Base-by-base conservation (phyloP, 306 rosid species). In the Malus fusca region DNA sequence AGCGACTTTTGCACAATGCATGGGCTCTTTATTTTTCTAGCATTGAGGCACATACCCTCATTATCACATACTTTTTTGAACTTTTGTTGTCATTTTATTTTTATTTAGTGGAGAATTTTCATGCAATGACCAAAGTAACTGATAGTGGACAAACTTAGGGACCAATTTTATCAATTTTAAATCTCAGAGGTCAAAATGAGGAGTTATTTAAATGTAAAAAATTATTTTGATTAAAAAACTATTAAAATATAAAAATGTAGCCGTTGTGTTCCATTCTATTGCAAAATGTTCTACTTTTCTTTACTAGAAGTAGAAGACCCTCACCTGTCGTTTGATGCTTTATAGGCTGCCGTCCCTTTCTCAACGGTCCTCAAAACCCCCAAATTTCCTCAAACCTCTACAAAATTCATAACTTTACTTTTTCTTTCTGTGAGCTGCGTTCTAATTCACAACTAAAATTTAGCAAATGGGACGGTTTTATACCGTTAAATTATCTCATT, bases 131-230 rank as follows among this genome's bases (percentile, higher is more conserved):
- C 8, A 35, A 35, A 35, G 8, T 35, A 35, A 35, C 6, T 35
- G 40, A 35, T 37, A 2, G 0, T 37, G 0, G 2, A 7, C 0
- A 37, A 35, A 35, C 0, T 35, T 2, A 35, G 0, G 0, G 1
- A 0, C 2, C 0, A 35, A 1, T 35, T 35, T 0, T 35, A 37
- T 37, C 0, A 37, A 37, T 37, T 37, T 37, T 37, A 37, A 37
- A 37, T 37, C 0, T 37, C 0, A 6, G 0, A 0, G 0, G 1
- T 7, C 2, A 35, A 35, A 35, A 6, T 35, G 0, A 35, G 0
- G 1, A 35, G 0, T 35, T 35, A 35, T 35, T 0, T 0, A 0
- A 35, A 35, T 35, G 0, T 35, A 0, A 35, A 37, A 35, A 35
- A 35, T 6, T 35, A 35, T 35, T 35, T 35, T 35, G 7, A 35